These are phyloP conservation scores for Zygnema circumcarinatum DNA, from an alignment of 139 green algal species.

Conservation along the genomic window DNA sequence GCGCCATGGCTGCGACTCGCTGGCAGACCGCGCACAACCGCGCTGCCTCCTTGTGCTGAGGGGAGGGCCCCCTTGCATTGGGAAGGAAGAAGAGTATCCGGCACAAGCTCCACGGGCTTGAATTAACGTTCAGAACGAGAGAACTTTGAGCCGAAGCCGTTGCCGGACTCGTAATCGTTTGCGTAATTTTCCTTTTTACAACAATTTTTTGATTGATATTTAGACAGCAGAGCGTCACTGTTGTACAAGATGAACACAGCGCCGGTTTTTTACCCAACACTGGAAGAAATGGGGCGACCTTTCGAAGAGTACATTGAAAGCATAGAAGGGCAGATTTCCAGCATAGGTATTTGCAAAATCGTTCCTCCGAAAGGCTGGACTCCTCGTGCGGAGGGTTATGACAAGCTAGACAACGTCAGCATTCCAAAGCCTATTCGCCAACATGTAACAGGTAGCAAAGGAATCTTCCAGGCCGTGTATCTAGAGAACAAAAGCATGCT, in stretches of 20 bases:
- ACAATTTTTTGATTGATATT: too few relatives aligned
- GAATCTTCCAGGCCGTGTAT: slow-evolving; percentile 77
- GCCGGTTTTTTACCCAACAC: slow-evolving; percentile 39
- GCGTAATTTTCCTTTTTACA: too few relatives aligned
- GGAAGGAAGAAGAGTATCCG: too few relatives aligned
- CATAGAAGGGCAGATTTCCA: slow-evolving; percentile 65
- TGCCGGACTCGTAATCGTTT: too few relatives aligned
- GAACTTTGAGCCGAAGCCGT: too few relatives aligned
- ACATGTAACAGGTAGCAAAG: slow-evolving; percentile 74
- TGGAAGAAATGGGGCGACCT: slow-evolving; percentile 61
- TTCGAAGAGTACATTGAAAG: slow-evolving; percentile 73
- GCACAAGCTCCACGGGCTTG: too few relatives aligned
- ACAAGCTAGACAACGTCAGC: slow-evolving; percentile 33
- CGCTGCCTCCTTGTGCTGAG: too few relatives aligned
- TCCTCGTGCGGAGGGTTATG: slow-evolving; percentile 72
- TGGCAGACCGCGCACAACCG: too few relatives aligned
- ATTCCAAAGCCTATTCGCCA: slow-evolving; percentile 68
- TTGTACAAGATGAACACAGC: slow-evolving; percentile 16
- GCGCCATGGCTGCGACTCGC: too few relatives aligned
- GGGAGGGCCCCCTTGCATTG: too few relatives aligned
- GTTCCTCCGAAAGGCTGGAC: slow-evolving; percentile 72
- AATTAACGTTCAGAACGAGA: too few relatives aligned
- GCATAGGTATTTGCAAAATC: slow-evolving; percentile 73
- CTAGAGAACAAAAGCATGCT: slow-evolving; percentile 76
- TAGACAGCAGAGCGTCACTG: too few relatives aligned